A percentile compares a stretch with the other conserved stretches of the same genome.
phyloP scores from a whole-genome alignment of 345 rosid species.

The Clausena lansium region DNA sequence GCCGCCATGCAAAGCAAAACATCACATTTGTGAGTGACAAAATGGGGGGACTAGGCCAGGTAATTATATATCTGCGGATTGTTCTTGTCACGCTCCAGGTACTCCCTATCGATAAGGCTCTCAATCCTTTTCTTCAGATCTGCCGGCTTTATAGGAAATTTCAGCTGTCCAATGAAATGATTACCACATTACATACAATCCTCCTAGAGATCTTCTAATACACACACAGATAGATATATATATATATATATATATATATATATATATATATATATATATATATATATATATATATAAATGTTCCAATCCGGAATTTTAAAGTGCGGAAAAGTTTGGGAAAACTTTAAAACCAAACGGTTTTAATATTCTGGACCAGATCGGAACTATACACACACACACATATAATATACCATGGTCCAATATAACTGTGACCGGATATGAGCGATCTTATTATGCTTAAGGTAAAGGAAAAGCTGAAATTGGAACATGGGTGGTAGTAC shows the following conservation, averaged over 20 bases:
- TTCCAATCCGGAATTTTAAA: too few relatives aligned
- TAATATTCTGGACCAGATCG: too few relatives aligned
- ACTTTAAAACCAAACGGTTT: too few relatives aligned
- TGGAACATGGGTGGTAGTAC: constrained; percentile 29
- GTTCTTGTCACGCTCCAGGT: constrained; percentile 97
- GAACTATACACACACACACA: too few relatives aligned
- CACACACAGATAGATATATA: too few relatives aligned
- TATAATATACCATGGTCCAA: neutral
- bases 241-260: too few relatives aligned
- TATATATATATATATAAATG: too few relatives aligned
- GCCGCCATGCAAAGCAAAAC: constrained; percentile 17
- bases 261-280: too few relatives aligned
- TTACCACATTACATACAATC: too few relatives aligned
- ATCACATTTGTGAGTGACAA: neutral
- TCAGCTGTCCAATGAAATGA: constrained; percentile 59
- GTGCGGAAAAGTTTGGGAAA: too few relatives aligned
- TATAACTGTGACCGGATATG: neutral
- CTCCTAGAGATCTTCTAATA: too few relatives aligned
- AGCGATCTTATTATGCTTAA: neutral
- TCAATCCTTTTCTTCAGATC: constrained; percentile 98
- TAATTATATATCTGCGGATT: constrained; percentile 97
- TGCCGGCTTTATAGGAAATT: constrained; percentile 92
- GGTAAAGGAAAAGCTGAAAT: neutral
- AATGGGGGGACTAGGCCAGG: constrained; percentile 48
- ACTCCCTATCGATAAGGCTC: constrained; percentile 92